Base-by-base conservation (phyloP, 345 rosid genomes). In the Citropsis articulata region DNA sequence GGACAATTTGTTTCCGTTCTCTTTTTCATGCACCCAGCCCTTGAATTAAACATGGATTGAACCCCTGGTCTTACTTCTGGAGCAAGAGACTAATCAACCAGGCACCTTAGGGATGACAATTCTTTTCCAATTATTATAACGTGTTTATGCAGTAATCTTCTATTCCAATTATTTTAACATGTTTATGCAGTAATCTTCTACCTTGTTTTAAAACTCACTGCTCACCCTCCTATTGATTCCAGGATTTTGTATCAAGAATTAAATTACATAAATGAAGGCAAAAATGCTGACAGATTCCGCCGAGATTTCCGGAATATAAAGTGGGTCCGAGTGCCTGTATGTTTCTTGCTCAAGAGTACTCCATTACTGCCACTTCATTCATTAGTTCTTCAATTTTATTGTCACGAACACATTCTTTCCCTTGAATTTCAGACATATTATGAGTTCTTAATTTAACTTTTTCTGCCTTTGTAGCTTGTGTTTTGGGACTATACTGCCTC, bases 281-380 rank as follows among this genome's bases (percentile, higher is more conserved):
- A 88, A 85, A 93, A 93, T 83, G 99, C 97, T 5, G 99, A 95
- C 81, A 91, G 81, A 80, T 92, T 95, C 86, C 85, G 97, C 30
- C 85, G 97, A 81, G 96, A 95, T 87, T 95, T 93, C 79, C 89
- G 99, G 84, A 95, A 95, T 77, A 60, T 86, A 61, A 93, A 90
- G 87, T 95, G 99, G 99, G 96, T 95, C 80, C 91, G 98, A 42
- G 92, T 95, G 77, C 99, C 98, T 56, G 99, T 93, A 90, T 66
- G 97, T 87, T 82, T 76, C 84, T 25, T 80, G 40, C 76, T 45
- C 77, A 60, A 80, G 25, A 18, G 55, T 81, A n/a, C 71, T 42
- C 62, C n/a, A 63, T 9, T 72, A 25, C 53, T 35, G 36, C 66
- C 59, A 31, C 70, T 35, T 73, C 28, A 61, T 75, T 57, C n/a